These are phyloP conservation scores for Hanseniaspora thailandica DNA, from an alignment of 805 yeast species.

Conservation along the genomic window DNA sequence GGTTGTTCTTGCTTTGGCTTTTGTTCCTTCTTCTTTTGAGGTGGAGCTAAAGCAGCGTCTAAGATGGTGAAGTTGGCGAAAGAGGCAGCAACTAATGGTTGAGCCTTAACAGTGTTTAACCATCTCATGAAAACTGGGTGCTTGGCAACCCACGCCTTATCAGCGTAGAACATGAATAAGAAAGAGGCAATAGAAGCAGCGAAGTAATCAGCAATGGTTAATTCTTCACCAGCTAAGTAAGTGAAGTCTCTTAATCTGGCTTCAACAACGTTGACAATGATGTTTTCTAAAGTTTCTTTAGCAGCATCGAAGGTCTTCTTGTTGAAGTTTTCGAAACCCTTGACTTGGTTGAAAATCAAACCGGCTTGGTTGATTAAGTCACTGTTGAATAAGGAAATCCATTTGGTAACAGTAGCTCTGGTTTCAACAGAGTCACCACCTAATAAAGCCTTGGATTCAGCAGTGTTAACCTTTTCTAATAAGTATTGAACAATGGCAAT, in stretches of 20 bases:
- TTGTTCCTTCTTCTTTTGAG: constrained; percentile 64
- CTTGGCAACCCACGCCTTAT: constrained; percentile 48
- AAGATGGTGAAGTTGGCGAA: constrained; percentile 44
- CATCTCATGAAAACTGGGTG: constrained; percentile 60
- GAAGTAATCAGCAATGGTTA: constrained; percentile 55
- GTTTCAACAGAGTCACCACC: constrained; percentile 32
- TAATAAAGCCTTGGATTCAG: constrained; percentile 23
- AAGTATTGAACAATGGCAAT: constrained; percentile 52
- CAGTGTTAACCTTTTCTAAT: constrained; percentile 29
- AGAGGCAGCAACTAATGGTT: constrained; percentile 36
- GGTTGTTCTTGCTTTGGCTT: constrained; percentile 31
- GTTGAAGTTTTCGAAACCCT: constrained; percentile 65
- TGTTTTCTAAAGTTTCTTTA: constrained; percentile 28
- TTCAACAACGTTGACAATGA: constrained; percentile 38
- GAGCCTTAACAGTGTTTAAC: constrained; percentile 43
- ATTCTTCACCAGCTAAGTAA: constrained; percentile 57
- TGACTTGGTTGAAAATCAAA: constrained; percentile 44
- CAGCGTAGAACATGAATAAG: constrained; percentile 50
- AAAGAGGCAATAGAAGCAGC: constrained; percentile 40
- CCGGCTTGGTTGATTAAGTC: constrained; percentile 46
- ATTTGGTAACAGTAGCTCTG: constrained; percentile 42
- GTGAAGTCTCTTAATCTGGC: constrained; percentile 47
- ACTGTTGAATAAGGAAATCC: constrained; percentile 66
- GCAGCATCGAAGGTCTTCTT: constrained; percentile 37
- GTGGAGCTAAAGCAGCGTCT: constrained; percentile 58